Base-by-base conservation (phyloP, 164 flowering plant species). In the Platanus orientalis region DNA sequence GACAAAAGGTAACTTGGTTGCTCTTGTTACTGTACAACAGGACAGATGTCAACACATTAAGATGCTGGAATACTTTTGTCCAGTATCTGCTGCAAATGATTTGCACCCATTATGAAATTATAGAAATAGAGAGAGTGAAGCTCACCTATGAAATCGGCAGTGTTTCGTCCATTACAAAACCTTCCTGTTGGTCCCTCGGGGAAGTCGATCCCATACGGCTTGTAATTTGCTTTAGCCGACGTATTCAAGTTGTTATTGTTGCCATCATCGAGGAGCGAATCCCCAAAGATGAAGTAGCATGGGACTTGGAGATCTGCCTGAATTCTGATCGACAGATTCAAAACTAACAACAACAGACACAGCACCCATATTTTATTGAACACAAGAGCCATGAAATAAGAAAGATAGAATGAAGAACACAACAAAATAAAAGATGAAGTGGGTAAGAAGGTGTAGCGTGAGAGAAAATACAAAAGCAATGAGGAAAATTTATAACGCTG, bases 251-350 rank as follows among this genome's bases (percentile, higher is more conserved):
- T 61, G 60, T 89, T 89, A 57, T 89, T 89, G 53, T 89, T 89
- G 13, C 96, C 96, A 75, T 85, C 85, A 42, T 89, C 96, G n/a
- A 86, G 87, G 67, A 87, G 66, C 0, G 96, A 89, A 61, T 89
- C 96, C 1, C 96, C 96, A 64, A 89, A 89, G 16, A 89, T 81
- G 75, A 87, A 89, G 79, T 80, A 85, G 68, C 87, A 79, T 21
- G 90, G 89, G 9, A 81, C 94, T 65, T 79, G 86, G 6, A 72
- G 83, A 0, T 54, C 77, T 3, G 73, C 78, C 26, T 28, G 25
- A 23, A 40, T 69, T 13, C 16, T 42, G 2, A 13, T 1, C 17
- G 17, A 14, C 10, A n/a, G n/a, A n/a, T n/a, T n/a, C n/a, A n/a
- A n/a, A n/a, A 13, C 17, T 13, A 10, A 0, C 17, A 42, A 0